phyloP scores from a whole-genome alignment of 345 rosid species.

The Lepidium didymum region DNA sequence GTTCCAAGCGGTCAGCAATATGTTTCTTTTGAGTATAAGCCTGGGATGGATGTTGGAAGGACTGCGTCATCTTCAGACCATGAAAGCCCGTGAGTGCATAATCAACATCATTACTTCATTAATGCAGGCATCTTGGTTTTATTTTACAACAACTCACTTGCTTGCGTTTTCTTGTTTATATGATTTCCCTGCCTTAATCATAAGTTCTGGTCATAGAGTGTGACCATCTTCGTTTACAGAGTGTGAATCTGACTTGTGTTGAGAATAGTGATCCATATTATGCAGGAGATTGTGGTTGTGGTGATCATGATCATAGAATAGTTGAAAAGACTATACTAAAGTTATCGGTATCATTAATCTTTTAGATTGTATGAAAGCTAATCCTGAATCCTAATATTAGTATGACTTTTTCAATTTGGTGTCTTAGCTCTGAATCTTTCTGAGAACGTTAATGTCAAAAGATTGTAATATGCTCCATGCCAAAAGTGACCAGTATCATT shows the following conservation, averaged over 20 bases:
- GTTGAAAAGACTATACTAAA: background rate
- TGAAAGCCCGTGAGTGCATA: constrained; percentile 93
- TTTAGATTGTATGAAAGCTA: background rate
- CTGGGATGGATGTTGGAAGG: constrained; percentile 90
- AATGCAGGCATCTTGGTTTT: background rate
- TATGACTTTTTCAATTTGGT: background rate
- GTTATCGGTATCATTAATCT: background rate
- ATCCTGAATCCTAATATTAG: background rate
- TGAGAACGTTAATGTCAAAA: background rate
- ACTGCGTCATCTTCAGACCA: constrained; percentile 91
- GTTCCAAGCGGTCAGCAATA: constrained; percentile 74
- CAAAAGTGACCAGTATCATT: background rate
- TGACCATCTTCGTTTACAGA: background rate
- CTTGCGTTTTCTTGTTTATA: background rate
- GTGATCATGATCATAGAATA: background rate
- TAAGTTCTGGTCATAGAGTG: background rate
- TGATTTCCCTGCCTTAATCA: background rate
- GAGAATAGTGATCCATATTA: background rate
- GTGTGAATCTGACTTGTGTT: background rate
- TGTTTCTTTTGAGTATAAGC: constrained; percentile 85
- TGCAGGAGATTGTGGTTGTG: background rate
- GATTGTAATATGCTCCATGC: constrained; percentile 2
- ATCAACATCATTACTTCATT: background rate
- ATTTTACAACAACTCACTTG: background rate
- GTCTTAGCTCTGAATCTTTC: background rate